These are phyloP conservation scores for Asclepias syriaca DNA, from an alignment of 257 asterid species.

Conservation along the genomic window DNA sequence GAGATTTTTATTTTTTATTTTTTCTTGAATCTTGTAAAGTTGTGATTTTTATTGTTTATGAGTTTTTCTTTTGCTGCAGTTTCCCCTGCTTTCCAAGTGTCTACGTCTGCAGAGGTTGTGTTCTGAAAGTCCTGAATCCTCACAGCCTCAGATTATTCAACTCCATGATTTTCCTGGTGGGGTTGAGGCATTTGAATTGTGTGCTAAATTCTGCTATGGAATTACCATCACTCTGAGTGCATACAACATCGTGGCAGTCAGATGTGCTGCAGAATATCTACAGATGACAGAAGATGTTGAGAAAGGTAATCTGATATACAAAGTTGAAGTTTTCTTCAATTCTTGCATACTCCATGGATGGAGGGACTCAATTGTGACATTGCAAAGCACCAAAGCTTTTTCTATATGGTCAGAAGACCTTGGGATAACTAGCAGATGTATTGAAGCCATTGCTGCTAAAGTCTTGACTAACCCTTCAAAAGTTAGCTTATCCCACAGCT, in stretches of 20 bases:
- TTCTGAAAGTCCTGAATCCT: slow-evolving; percentile 48
- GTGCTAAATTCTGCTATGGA: slow-evolving; percentile 94
- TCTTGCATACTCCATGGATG: slow-evolving; percentile 82
- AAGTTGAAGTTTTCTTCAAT: slow-evolving; percentile 68
- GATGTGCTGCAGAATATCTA: slow-evolving; percentile 79
- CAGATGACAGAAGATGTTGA: slow-evolving; percentile 89
- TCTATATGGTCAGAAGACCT: slow-evolving; percentile 64
- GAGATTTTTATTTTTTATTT: not conserved
- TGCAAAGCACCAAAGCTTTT: slow-evolving; percentile 58
- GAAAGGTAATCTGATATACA: slow-evolving; percentile 67
- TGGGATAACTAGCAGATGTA: slow-evolving; percentile 56
- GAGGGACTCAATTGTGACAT: slow-evolving; percentile 65
- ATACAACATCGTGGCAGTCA: slow-evolving; percentile 59
- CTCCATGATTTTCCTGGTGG: slow-evolving; percentile 86
- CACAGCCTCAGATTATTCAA: slow-evolving; percentile 50
- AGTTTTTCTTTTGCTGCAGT: slow-evolving; percentile 34
- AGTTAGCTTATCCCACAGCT: slow-evolving; percentile 51
- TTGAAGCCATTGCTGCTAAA: slow-evolving; percentile 61
- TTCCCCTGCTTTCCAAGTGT: slow-evolving; percentile 85
- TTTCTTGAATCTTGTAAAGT: not conserved
- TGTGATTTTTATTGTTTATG: not conserved
- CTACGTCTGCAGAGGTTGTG: slow-evolving; percentile 55
- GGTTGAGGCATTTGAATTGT: slow-evolving; percentile 67
- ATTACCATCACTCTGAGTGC: slow-evolving; percentile 81
- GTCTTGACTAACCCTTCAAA: slow-evolving; percentile 56